phyloP scores from a whole-genome alignment of 176 grass and related monocot species.

The Bolboschoenus planiculmis region DNA sequence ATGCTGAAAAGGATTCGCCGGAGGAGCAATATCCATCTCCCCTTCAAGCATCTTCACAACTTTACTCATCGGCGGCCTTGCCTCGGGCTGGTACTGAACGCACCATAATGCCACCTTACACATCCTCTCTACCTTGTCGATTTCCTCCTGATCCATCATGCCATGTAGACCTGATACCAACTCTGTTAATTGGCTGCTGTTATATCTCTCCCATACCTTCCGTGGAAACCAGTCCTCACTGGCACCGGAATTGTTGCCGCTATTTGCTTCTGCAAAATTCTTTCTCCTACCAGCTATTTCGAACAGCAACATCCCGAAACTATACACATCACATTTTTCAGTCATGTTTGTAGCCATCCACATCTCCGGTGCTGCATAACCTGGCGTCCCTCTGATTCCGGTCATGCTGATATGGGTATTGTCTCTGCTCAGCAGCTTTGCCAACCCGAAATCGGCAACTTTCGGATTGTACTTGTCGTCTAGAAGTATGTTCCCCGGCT shows the following conservation, averaged over 20 bases:
- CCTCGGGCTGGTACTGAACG: background rate
- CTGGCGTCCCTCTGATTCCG: background rate
- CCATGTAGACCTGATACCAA: background rate
- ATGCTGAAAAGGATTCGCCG: background rate
- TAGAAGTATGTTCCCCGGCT: background rate
- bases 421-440: background rate
- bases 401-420: background rate
- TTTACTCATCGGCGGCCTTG: background rate
- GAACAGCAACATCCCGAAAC: background rate
- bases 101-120: background rate
- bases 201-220: background rate
- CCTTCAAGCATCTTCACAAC: background rate
- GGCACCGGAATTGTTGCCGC: background rate
- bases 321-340: background rate
- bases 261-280: background rate
- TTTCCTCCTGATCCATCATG: background rate
- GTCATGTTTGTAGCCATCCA: background rate
- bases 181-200: background rate
- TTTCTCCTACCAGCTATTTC: background rate
- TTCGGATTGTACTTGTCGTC: background rate
- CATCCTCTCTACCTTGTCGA: background rate
- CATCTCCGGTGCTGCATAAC: background rate
- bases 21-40: background rate
- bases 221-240: background rate
- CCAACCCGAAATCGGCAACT: background rate